phyloP scores from a whole-genome alignment of 2,329 filamentous ascomycete genomes.

The Pseudogymnoascus sp. region DNA sequence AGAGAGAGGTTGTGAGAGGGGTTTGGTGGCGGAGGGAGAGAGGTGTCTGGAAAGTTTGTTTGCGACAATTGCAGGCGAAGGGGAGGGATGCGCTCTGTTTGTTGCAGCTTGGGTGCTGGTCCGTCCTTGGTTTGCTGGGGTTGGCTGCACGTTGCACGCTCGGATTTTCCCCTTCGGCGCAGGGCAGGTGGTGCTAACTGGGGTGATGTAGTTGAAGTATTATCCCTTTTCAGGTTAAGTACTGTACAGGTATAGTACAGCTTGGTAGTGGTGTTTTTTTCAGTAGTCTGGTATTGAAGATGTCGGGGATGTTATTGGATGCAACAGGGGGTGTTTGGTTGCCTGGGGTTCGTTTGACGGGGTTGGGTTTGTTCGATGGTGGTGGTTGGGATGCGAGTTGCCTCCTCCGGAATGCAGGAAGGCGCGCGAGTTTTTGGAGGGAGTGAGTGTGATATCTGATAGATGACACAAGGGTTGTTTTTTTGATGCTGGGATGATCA shows the following conservation, averaged over 20 bases:
- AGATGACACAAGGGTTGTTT: neutral
- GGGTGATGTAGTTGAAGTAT: neutral
- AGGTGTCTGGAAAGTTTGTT: slow-evolving; percentile 3
- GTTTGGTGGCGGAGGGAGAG: neutral
- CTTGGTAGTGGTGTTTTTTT: neutral
- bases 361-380: neutral
- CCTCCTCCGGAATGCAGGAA: slow-evolving; percentile 4
- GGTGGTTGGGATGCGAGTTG: slow-evolving; percentile 7
- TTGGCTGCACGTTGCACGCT: slow-evolving; percentile 9
- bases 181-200: neutral
- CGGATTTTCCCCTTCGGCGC: slow-evolving; percentile 10
- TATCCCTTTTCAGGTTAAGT: neutral
- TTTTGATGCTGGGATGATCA: neutral
- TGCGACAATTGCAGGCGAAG: neutral
- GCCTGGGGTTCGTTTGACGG: neutral
- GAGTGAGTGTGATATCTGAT: neutral
- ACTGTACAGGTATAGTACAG: slow-evolving; percentile 7
- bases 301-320: slow-evolving; percentile 5
- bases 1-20: neutral
- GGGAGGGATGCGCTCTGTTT: slow-evolving; percentile 4
- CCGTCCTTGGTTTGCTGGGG: slow-evolving; percentile 1
- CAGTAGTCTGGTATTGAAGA: neutral
- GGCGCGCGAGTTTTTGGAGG: neutral
- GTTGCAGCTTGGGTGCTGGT: neutral
- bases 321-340: neutral